Evolutionary conservation across 2,329 filamentous ascomycete species (phyloP), one percentile per base, ranked within the genome.

Genomic region (Chaetothyriales sp.): DNA sequence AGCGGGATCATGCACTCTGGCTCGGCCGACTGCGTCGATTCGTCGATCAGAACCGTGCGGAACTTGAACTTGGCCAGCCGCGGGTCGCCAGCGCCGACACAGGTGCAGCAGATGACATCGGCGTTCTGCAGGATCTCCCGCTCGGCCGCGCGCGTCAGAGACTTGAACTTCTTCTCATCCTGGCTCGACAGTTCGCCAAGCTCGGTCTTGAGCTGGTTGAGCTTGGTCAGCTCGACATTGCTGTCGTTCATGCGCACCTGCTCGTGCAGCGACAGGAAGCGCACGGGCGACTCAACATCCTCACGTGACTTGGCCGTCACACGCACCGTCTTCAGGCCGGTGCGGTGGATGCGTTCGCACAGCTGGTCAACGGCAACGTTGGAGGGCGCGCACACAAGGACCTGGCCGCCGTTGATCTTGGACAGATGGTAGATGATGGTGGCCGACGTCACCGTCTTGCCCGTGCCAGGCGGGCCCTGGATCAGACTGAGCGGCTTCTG

Each of bases 1-100:
- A 98, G 75, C 18, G 92, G 92, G 62, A 98, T 98, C 88, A 98
- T 94, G 68, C 92, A 98, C 68, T 98, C 92, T 0, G 92, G 92
- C 67, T 98, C 92, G 2, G 92, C 92, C 15, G 92, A 95, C 65
- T 98, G 92, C 1, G 92, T 98, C 44, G 90, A 97, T 70, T 98
- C 92, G 64, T 98, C 92, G 60, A 98, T 97, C 43, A 98, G 76
- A 18, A 98, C 92, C 58, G 94, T 98, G 57, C 92, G 83, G 74
- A 98, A 98, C 70, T 95, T 95, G 78, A 95, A 88, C 73, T 97
- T 97, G 48, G 89, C 81, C 50, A 98, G 80, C 59, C 92, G 86
- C 54, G 92, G 92, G 66, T 98, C 92, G 54, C 92, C 92, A 40
- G 92, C 92, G 69, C 92, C 92, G 63, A 98, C 92, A 61, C 92